Conservation (phyloP, 2,329 filamentous ascomycete genomes). For the Paradendryphiella salina region DNA sequence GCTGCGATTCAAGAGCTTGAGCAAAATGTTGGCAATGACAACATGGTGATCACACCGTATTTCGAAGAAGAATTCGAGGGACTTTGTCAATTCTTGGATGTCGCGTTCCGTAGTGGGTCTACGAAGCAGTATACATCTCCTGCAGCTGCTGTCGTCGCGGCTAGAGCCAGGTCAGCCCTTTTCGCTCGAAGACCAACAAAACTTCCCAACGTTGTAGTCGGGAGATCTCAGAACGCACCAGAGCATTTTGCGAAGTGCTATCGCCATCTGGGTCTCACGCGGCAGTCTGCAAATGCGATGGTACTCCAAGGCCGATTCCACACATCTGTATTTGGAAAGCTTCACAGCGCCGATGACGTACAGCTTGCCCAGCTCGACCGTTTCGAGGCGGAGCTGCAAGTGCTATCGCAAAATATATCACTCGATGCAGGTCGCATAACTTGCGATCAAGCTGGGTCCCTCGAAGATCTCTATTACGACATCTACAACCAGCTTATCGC, state of each 20-base stretch:
- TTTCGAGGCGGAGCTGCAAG: constrained; percentile 47
- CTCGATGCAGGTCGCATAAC: constrained; percentile 43
- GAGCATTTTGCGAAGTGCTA: constrained; percentile 29
- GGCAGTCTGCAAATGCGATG: constrained; percentile 25
- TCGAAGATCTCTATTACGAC: constrained; percentile 34
- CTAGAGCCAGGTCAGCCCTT: constrained; percentile 36
- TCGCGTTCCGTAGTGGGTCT: constrained; percentile 22
- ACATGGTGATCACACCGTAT: constrained; percentile 34
- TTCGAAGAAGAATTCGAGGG: constrained; percentile 46
- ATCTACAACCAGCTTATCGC: constrained; percentile 27
- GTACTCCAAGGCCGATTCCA: constrained; percentile 38
- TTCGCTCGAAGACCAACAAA: constrained; percentile 46
- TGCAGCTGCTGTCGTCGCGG: constrained; percentile 17
- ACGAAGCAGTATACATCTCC: constrained; percentile 11
- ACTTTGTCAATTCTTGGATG: constrained; percentile 44
- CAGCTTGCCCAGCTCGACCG: constrained; percentile 47
- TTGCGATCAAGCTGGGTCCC: constrained; percentile 31
- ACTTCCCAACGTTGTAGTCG: constrained; percentile 11
- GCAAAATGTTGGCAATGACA: constrained; percentile 33
- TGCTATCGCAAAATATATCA: constrained; percentile 44
- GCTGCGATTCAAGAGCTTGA: constrained; percentile 39
- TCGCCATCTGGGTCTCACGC: constrained; percentile 32
- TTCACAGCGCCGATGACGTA: constrained; percentile 42
- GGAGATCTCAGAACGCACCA: constrained; percentile 15
- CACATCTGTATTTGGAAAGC: constrained; percentile 31